Conservation (phyloP, 1,284 basidiomycete species). For the Chalciporus sp. region DNA sequence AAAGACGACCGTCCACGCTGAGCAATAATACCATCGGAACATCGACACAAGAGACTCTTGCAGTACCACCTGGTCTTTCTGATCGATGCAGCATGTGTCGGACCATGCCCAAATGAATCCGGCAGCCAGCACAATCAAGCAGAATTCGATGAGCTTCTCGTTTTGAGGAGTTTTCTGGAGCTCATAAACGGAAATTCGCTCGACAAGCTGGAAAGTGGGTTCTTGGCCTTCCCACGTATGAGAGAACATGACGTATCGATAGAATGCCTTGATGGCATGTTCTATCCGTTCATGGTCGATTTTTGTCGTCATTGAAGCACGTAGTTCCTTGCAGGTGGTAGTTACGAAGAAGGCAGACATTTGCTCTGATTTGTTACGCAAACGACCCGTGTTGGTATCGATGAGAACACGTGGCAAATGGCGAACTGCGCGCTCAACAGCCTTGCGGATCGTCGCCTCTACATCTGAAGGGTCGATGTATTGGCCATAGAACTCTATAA, state of each 20-base stretch:
- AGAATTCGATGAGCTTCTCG: constrained; percentile 2
- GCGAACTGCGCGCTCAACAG: neutral
- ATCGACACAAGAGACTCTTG: constrained; percentile 5
- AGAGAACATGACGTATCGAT: neutral
- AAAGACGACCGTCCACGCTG: neutral
- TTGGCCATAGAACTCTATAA: neutral
- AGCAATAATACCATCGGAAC: constrained; percentile 7
- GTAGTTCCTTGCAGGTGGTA: neutral
- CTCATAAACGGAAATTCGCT: neutral
- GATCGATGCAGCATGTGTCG: constrained; percentile 14
- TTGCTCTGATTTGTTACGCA: neutral
- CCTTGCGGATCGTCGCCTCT: neutral
- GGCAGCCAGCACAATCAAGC: neutral
- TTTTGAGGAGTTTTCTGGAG: neutral
- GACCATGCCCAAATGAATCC: constrained; percentile 8
- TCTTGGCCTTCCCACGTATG: neutral
- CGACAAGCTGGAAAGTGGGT: neutral
- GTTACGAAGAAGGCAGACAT: neutral
- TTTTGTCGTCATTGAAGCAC: neutral
- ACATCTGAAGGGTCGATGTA: neutral
- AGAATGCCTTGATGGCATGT: neutral
- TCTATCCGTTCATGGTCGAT: neutral
- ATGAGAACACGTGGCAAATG: neutral
- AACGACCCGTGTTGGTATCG: neutral
- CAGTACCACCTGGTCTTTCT: constrained; percentile 4